Evolutionary conservation across 768 basidiomycete species (phyloP), one percentile per base, ranked within the genome.

Genomic region (Fibroporia radiculosa): DNA sequence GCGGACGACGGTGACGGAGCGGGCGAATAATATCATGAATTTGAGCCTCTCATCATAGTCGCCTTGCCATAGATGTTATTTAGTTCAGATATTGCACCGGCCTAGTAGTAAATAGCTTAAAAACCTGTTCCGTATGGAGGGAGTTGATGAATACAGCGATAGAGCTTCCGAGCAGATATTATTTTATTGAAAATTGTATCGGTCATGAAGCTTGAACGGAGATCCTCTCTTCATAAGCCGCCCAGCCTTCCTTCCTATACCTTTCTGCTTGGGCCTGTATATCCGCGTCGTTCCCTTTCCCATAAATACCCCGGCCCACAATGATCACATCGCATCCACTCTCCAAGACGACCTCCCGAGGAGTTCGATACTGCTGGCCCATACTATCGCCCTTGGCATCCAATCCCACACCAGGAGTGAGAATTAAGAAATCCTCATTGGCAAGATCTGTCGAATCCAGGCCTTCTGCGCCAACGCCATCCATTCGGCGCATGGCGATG

Each of bases 281-380:
- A 28, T 73, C 63, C 14, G 71, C 56, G 19, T 66, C 65, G 25
- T 66, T 66, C 12, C 70, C 68, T 35, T 74, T 69, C 16, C 88
- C 91, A 62, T 96, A 93, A 29, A 99, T 83, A 0, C 96, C 96
- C 48, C 96, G 72, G 23, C 96, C 96, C 36, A 99, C 96, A 48
- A 99, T 98, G 59, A 98, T 98, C 18, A 98, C 76, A 66, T 99
- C 96, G 61, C 89, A 89, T 23, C 92, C 93, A 35, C 75, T 77
- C 35, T 84, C 79, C 14, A 77, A 59, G 23, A 99, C 69, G 20
- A 93, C 93, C 61, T 93, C 74, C 25, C 74, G 66, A 1, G 96
- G 96, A 3, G 93, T 92, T 45, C 90, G 72, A 63, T 98, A 98
- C 62, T 96, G 92, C 64, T 98, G 95, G 14, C 93, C 96, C 82